phyloP scores from a whole-genome alignment of 1,284 basidiomycete species.

The Ceratobasidium sp. region DNA sequence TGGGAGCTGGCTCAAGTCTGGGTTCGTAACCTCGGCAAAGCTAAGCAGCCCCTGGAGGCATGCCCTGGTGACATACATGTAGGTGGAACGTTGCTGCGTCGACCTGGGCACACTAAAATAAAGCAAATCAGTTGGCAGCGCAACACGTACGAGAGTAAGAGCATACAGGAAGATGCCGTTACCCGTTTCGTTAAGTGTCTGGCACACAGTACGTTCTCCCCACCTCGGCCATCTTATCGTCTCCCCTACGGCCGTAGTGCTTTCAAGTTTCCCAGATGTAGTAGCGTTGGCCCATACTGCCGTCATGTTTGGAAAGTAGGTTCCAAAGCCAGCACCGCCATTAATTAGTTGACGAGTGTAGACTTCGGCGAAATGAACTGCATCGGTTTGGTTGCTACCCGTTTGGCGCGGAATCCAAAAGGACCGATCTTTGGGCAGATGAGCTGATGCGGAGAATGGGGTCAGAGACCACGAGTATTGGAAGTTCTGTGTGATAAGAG shows the following conservation, averaged over 20 bases:
- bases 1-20: conserved; percentile 8
- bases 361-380: conserved; percentile 30
- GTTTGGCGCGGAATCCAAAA: conserved; percentile 16
- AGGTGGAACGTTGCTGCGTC: not conserved
- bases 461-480: conserved; percentile 27
- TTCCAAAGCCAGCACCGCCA: conserved; percentile 30
- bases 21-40: conserved; percentile 9
- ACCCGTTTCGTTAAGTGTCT: conserved; percentile 6
- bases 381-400: conserved; percentile 2
- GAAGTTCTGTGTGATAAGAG: not conserved
- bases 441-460: conserved; percentile 26
- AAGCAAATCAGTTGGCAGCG: not conserved
- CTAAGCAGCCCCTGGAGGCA: conserved; percentile 2
- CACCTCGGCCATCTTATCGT: conserved; percentile 40
- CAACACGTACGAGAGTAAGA: not conserved
- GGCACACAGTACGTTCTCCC: conserved; percentile 37
- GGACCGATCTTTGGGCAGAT: conserved; percentile 34
- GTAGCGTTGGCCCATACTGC: conserved; percentile 39
- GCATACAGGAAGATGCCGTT: conserved; percentile 18
- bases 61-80: conserved; percentile 34
- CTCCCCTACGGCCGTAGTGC: conserved; percentile 5
- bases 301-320: conserved; percentile 28
- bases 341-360: conserved; percentile 25
- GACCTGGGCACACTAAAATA: conserved; percentile 11
- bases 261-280: not conserved